Evolutionary conservation across 2,329 filamentous ascomycete species (phyloP).

Genomic region (Venturia asperata): DNA sequence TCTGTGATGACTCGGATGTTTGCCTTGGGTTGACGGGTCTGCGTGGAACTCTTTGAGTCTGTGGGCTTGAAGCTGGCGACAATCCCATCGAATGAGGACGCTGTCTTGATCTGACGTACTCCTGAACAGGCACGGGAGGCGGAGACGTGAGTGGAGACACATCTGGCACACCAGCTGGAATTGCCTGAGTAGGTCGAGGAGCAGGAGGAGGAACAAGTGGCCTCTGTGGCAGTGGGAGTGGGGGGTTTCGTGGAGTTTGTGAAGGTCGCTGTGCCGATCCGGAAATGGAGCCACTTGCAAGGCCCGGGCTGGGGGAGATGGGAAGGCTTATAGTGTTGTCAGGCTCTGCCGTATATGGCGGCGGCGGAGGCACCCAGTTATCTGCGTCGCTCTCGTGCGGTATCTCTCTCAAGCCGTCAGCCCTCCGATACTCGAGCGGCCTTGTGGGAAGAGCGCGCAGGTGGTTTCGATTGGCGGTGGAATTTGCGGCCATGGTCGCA

Average conservation of each 20-base stretch:
- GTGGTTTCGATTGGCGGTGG: constrained; percentile 62
- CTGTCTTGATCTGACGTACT: not conserved
- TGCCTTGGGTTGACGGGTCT: constrained; percentile 12
- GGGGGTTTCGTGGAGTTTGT: not conserved
- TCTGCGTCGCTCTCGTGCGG: constrained; percentile 84
- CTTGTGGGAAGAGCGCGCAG: constrained; percentile 50
- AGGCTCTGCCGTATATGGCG: constrained; percentile 65
- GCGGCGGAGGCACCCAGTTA: constrained; percentile 80
- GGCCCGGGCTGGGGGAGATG: constrained; percentile 6
- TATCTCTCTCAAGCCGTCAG: constrained; percentile 63
- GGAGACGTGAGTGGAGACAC: not conserved
- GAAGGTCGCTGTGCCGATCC: not conserved
- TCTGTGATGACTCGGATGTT: not conserved
- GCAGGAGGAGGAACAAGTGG: not conserved
- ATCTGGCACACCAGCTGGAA: not conserved
- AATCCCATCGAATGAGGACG: constrained; percentile 5
- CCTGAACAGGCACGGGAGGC: not conserved
- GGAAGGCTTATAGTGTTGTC: constrained; percentile 23
- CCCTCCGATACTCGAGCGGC: constrained; percentile 57
- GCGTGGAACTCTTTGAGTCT: constrained; percentile 1
- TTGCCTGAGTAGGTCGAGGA: not conserved
- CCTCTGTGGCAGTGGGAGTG: not conserved
- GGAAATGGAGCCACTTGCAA: not conserved
- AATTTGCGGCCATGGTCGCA: constrained; percentile 51
- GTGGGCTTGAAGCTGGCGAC: not conserved